These are phyloP conservation scores for Phytophthora nicotianae DNA, from an alignment of 352 stramenopile genomes.

Conservation along the genomic window DNA sequence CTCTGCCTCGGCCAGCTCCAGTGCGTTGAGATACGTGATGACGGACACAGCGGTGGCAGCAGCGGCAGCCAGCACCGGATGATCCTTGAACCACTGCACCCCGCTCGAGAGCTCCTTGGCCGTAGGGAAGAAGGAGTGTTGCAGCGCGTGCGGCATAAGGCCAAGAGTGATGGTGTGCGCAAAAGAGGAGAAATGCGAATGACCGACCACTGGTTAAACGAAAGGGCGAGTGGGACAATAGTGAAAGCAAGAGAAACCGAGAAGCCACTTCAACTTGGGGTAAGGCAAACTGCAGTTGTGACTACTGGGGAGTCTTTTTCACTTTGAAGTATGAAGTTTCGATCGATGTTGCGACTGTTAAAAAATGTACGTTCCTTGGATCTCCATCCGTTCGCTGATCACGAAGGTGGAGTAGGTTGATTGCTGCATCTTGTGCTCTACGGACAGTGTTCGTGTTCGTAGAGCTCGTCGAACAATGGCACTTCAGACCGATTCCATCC, in stretches of 20 bases:
- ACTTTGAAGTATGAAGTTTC: neutral
- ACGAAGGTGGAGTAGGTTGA: no score
- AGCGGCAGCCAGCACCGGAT: conserved; percentile 78
- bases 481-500: no score
- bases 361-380: no score
- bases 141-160: conserved; percentile 27
- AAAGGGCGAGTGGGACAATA: conserved; percentile 11
- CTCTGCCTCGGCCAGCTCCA: conserved; percentile 33
- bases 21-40: conserved; percentile 81
- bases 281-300: neutral
- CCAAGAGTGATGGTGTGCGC: conserved; percentile 24
- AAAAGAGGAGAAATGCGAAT: conserved; percentile 20
- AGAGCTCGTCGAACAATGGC: no score
- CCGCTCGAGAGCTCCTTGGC: conserved; percentile 84
- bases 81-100: conserved; percentile 87
- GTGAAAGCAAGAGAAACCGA: neutral
- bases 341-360: neutral
- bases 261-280: conserved; percentile 28
- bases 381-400: no score
- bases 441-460: no score
- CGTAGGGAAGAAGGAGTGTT: conserved; percentile 85
- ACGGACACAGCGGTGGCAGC: conserved; percentile 83
- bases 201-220: conserved; percentile 16
- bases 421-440: no score
- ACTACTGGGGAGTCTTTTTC: neutral